Conservation (phyloP, 2,329 filamentous ascomycete genomes). For the Chaetothyriales sp. region DNA sequence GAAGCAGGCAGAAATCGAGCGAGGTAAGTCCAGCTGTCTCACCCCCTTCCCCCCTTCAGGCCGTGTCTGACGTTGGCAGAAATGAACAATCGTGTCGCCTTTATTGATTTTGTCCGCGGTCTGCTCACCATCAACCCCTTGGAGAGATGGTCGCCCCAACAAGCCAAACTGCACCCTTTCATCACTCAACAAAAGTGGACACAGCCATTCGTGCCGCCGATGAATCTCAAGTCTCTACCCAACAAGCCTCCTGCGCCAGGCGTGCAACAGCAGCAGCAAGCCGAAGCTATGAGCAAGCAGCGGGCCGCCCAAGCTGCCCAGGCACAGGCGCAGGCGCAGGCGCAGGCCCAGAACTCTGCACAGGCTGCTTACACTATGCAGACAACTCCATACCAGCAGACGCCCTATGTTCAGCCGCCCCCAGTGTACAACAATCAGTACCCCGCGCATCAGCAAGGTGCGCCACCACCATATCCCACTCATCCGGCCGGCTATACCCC, state of each 20-base stretch:
- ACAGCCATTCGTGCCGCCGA: conserved; percentile 86
- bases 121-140: conserved; percentile 87
- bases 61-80: conserved; percentile 40
- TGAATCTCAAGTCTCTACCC: conserved; percentile 83
- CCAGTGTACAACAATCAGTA: conserved; percentile 75
- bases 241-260: conserved; percentile 82
- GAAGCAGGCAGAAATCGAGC: conserved; percentile 90
- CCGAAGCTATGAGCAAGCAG: conserved; percentile 86
- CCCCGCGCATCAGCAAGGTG: conserved; percentile 46
- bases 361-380: conserved; percentile 52
- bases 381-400: conserved; percentile 40
- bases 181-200: conserved; percentile 98
- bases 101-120: conserved; percentile 94
- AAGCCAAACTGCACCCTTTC: conserved; percentile 93
- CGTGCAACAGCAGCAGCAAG: conserved; percentile 89
- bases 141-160: conserved; percentile 93
- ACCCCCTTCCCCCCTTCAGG: background rate
- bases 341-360: conserved; percentile 51
- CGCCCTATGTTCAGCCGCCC: conserved; percentile 35
- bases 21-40: conserved; percentile 49
- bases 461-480: conserved; percentile 64
- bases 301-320: conserved; percentile 44
- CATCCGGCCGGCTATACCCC: conserved; percentile 56
- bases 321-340: conserved; percentile 34
- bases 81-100: conserved; percentile 94